Conservation (phyloP, 768 basidiomycete species). For the Xerocomus potaroensis region DNA sequence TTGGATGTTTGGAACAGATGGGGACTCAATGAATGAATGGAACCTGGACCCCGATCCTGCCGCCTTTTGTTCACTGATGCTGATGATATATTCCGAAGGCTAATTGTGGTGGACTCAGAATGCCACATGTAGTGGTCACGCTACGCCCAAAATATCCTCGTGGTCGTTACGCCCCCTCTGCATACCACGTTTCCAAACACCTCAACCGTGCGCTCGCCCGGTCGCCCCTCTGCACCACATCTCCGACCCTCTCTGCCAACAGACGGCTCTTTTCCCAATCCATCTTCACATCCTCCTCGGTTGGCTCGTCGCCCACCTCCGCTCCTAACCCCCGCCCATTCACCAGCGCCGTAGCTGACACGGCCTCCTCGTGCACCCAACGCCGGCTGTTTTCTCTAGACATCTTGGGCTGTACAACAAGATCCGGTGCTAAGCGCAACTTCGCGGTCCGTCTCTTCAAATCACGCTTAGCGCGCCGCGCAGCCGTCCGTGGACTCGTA, state of each 20-base stretch:
- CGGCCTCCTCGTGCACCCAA: not conserved
- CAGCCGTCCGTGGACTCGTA: slow-evolving; percentile 18
- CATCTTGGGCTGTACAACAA: slow-evolving; percentile 29
- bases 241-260: slow-evolving; percentile 21
- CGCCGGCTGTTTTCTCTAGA: slow-evolving; percentile 18
- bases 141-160: too few species aligned
- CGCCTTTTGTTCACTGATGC: too few species aligned
- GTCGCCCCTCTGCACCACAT: slow-evolving; percentile 17
- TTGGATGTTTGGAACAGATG: too few species aligned
- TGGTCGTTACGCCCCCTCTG: not conserved
- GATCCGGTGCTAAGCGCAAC: slow-evolving; percentile 40
- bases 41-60: too few species aligned
- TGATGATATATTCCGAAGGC: too few species aligned
- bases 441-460: slow-evolving; percentile 30
- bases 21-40: too few species aligned
- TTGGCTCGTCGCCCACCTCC: not conserved
- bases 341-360: not conserved
- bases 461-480: slow-evolving; percentile 17
- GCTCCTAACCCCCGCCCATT: not conserved
- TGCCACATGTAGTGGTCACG: too few species aligned
- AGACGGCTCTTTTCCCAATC: slow-evolving; percentile 27
- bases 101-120: too few species aligned
- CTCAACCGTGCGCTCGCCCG: slow-evolving; percentile 18
- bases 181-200: slow-evolving; percentile 20
- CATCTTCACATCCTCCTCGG: slow-evolving; percentile 12